These are phyloP conservation scores for Leccinum broughii DNA, from an alignment of 768 basidiomycete genomes.

Conservation along the genomic window DNA sequence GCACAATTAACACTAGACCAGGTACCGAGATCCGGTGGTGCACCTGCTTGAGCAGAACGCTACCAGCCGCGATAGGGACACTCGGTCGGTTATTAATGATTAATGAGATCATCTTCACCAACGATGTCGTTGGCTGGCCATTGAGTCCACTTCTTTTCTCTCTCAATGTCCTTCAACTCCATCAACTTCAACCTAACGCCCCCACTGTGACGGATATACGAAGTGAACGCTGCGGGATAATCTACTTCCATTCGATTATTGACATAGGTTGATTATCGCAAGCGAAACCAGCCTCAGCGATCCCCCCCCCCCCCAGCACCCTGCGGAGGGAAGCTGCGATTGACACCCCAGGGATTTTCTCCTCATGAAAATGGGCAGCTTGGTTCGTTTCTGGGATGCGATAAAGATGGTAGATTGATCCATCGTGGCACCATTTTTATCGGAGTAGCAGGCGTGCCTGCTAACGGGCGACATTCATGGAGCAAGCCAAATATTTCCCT, in stretches of 20 bases:
- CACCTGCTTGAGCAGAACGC: no score
- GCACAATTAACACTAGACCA: not conserved
- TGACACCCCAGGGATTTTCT: not conserved
- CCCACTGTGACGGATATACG: no score
- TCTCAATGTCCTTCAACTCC: no score
- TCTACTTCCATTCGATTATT: not conserved
- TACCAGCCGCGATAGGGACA: no score
- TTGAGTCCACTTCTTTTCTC: not conserved
- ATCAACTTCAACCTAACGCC: no score
- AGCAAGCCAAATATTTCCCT: not conserved
- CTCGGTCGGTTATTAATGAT: no score
- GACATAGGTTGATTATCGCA: not conserved
- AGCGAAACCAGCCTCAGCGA: not conserved
- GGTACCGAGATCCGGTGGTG: no score
- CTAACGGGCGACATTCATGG: slow-evolving; percentile 13
- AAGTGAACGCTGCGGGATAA: not conserved
- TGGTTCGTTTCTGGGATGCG: slow-evolving; percentile 11
- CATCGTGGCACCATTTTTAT: slow-evolving; percentile 1
- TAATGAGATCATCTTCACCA: no score
- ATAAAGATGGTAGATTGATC: not conserved
- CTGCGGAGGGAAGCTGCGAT: not conserved
- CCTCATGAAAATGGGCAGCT: not conserved
- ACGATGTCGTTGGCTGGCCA: not conserved
- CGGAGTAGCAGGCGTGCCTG: slow-evolving; percentile 6
- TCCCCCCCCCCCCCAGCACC: not conserved